Conservation (phyloP, 148 eudicot genomes). For the Chenopodium quinoa region DNA sequence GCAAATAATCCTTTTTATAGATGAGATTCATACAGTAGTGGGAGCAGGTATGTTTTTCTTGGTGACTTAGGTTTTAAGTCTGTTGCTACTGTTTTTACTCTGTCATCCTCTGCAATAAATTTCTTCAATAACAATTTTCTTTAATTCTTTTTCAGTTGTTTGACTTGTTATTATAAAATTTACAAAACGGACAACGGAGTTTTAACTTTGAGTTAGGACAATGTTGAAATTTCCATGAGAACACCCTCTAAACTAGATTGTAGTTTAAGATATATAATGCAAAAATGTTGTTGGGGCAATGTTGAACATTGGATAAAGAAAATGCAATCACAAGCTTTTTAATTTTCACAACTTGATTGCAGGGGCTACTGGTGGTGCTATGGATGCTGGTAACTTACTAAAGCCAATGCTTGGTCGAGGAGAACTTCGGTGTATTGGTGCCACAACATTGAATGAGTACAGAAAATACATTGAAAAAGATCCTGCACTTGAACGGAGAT, state of each 20-base stretch:
- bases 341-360: slow-evolving; percentile 6
- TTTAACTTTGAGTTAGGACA: not conserved
- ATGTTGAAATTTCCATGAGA: not conserved
- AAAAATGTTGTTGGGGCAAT: not conserved
- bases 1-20: slow-evolving; percentile 86
- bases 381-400: slow-evolving; percentile 87
- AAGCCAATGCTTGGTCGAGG: slow-evolving; percentile 98
- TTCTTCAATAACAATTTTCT: not conserved
- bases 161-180: not conserved
- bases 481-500: slow-evolving; percentile 94
- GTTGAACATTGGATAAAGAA: slow-evolving; percentile 1
- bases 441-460: slow-evolving; percentile 90
- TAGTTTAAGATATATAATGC: not conserved
- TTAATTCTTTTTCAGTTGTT: not conserved
- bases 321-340: not conserved
- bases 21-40: slow-evolving; percentile 96
- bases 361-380: slow-evolving; percentile 89
- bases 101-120: not conserved
- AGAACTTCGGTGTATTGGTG: slow-evolving; percentile 94
- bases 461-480: slow-evolving; percentile 95
- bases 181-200: not conserved
- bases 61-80: not conserved
- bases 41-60: slow-evolving; percentile 73
- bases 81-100: not conserved
- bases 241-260: not conserved